Percentiles rank a stretch among this genome's conserved stretches.
Evolutionary conservation across 2,329 filamentous ascomycete genomes (phyloP).

Genomic region (Hymenoscyphus salicellus): DNA sequence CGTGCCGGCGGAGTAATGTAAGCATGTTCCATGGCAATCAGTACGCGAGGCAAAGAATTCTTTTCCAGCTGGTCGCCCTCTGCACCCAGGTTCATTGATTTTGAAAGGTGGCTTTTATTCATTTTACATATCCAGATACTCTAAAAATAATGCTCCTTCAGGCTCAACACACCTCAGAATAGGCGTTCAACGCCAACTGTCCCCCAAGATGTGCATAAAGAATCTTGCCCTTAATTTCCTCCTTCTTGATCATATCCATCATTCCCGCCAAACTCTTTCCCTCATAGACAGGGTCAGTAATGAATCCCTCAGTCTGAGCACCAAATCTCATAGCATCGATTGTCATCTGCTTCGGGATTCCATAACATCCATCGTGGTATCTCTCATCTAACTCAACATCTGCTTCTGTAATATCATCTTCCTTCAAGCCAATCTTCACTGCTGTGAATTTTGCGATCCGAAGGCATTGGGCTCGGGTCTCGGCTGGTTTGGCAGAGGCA

Average conservation of each 20-base stretch:
- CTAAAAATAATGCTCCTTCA: neutral
- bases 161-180: slow-evolving; percentile 37
- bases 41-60: no score
- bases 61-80: no score
- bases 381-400: slow-evolving; percentile 63
- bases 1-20: no score
- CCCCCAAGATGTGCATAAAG: slow-evolving; percentile 71
- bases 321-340: slow-evolving; percentile 67
- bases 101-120: neutral
- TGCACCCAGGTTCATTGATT: neutral
- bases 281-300: slow-evolving; percentile 74
- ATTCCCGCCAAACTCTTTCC: slow-evolving; percentile 72
- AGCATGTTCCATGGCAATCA: no score
- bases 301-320: slow-evolving; percentile 66
- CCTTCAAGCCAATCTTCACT: slow-evolving; percentile 57
- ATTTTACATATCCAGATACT: neutral
- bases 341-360: slow-evolving; percentile 62
- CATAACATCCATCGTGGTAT: slow-evolving; percentile 67
- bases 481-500: slow-evolving; percentile 56
- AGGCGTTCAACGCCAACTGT: slow-evolving; percentile 67
- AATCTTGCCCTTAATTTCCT: slow-evolving; percentile 56
- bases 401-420: slow-evolving; percentile 56
- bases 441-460: slow-evolving; percentile 64
- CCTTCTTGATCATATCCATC: slow-evolving; percentile 63
- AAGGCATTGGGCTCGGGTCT: slow-evolving; percentile 64